These are phyloP conservation scores for Apiotrichum domesticum DNA, from an alignment of 1,284 basidiomycete genomes.

Conservation along the genomic window DNA sequence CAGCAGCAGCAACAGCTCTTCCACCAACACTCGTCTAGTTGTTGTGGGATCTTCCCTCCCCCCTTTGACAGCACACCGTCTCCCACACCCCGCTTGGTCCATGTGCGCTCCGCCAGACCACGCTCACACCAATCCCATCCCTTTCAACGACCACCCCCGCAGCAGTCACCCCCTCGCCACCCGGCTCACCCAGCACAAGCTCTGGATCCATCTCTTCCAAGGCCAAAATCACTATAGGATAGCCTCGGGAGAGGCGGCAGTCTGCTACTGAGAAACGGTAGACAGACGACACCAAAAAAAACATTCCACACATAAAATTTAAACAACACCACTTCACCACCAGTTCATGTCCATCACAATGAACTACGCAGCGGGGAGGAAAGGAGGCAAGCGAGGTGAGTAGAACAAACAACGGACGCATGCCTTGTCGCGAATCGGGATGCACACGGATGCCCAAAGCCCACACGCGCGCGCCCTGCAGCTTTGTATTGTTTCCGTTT, in stretches of 20 bases:
- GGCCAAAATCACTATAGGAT: slow-evolving; percentile 21
- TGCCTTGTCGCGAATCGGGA: too few relatives aligned
- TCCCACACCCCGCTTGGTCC: not conserved
- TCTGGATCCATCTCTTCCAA: slow-evolving; percentile 10
- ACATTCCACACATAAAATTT: not conserved
- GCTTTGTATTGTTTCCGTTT: too few relatives aligned
- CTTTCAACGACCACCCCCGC: slow-evolving; percentile 6
- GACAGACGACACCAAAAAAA: too few relatives aligned
- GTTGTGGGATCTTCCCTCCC: too few relatives aligned
- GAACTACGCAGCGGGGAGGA: slow-evolving; percentile 17
- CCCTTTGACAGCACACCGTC: too few relatives aligned
- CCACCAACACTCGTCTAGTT: too few relatives aligned
- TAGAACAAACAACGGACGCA: not conserved
- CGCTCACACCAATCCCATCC: not conserved
- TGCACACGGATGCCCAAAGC: too few relatives aligned
- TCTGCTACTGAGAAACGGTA: not conserved
- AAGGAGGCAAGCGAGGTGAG: slow-evolving; percentile 22
- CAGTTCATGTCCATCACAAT: slow-evolving; percentile 18
- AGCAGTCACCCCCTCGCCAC: slow-evolving; percentile 13
- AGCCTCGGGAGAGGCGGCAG: slow-evolving; percentile 8
- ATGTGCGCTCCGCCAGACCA: slow-evolving; percentile 2
- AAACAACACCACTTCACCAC: not conserved
- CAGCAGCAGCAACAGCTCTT: too few relatives aligned
- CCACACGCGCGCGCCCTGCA: too few relatives aligned
- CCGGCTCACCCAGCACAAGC: slow-evolving; percentile 11